phyloP scores from a whole-genome alignment of 2,329 filamentous ascomycete genomes.

The Salinomyces thailandicus region DNA sequence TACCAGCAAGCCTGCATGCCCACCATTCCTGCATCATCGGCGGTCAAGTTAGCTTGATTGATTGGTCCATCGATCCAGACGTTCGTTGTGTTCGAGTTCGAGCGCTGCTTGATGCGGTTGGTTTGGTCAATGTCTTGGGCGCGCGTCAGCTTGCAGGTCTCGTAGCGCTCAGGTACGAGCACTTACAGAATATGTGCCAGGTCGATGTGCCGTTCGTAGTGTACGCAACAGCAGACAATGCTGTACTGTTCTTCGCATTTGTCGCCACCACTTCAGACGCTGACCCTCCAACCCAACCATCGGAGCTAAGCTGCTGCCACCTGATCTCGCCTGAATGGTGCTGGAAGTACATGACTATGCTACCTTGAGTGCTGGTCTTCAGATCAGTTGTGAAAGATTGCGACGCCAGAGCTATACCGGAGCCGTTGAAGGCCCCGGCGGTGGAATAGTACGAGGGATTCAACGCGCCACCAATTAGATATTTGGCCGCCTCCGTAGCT shows the following conservation, averaged over 20 bases:
- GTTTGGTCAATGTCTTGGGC: conserved; percentile 29
- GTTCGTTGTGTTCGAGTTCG: conserved; percentile 29
- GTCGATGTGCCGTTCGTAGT: conserved; percentile 24
- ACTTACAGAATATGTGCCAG: conserved; percentile 27
- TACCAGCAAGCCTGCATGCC: conserved; percentile 32
- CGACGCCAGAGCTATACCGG: conserved; percentile 35
- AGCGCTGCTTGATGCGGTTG: conserved; percentile 30
- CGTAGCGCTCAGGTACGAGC: too few relatives aligned
- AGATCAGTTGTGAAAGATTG: conserved; percentile 29
- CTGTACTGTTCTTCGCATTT: conserved; percentile 35
- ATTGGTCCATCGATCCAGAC: conserved; percentile 32
- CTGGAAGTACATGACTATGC: conserved; percentile 36
- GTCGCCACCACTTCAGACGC: conserved; percentile 29
- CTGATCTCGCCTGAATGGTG: conserved; percentile 34
- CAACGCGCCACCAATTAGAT: conserved; percentile 31
- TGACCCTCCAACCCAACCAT: conserved; percentile 32
- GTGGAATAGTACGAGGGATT: conserved; percentile 29
- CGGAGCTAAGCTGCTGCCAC: conserved; percentile 28
- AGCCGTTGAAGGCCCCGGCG: conserved; percentile 38
- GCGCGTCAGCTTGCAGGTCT: too few relatives aligned
- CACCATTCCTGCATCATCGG: conserved; percentile 23
- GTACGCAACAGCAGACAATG: conserved; percentile 35
- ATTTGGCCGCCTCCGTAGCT: conserved; percentile 9
- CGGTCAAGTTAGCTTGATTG: conserved; percentile 21
- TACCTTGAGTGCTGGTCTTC: conserved; percentile 25